A percentile compares a stretch with the other conserved stretches of the same genome.
Evolutionary conservation across 805 yeast genomes (phyloP).

Genomic region (Metschnikowia colocasiae): DNA sequence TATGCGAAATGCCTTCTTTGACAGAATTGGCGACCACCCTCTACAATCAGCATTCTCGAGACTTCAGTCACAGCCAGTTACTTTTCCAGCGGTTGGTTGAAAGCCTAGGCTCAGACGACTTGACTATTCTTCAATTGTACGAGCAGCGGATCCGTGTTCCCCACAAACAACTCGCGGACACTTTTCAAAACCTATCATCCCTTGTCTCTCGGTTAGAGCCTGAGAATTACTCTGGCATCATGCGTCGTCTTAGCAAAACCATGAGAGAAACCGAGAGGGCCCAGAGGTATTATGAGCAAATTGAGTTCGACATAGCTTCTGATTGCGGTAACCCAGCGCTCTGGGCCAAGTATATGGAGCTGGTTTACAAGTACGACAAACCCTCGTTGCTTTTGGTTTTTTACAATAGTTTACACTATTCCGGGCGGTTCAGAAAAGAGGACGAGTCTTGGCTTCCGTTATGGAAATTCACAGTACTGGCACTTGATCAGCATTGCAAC

Average conservation of each 20-base stretch:
- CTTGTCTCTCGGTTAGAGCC: conserved; percentile 33
- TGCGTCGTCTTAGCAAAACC: conserved; percentile 35
- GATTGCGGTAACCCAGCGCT: conserved; percentile 13
- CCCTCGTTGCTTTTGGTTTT: conserved; percentile 16
- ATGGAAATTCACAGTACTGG: conserved; percentile 4
- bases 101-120: conserved; percentile 6
- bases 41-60: conserved; percentile 16
- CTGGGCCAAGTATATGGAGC: conserved; percentile 35
- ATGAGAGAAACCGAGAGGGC: conserved; percentile 25
- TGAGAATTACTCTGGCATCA: conserved; percentile 28
- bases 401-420: conserved; percentile 21
- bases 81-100: conserved; percentile 22
- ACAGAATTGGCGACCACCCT: background rate
- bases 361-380: conserved; percentile 20
- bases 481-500: background rate
- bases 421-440: conserved; percentile 3
- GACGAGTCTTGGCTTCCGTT: conserved; percentile 10
- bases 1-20: background rate
- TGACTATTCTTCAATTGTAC: conserved; percentile 22
- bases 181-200: conserved; percentile 37
- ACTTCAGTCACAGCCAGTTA: conserved; percentile 20
- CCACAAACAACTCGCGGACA: conserved; percentile 37
- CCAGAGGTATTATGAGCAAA: conserved; percentile 31
- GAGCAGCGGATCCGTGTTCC: conserved; percentile 37
- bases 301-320: conserved; percentile 27